Evolutionary conservation across 768 basidiomycete species (phyloP), one percentile per base, ranked within the genome.

Genomic region (Candolleomyces eurysporus): DNA sequence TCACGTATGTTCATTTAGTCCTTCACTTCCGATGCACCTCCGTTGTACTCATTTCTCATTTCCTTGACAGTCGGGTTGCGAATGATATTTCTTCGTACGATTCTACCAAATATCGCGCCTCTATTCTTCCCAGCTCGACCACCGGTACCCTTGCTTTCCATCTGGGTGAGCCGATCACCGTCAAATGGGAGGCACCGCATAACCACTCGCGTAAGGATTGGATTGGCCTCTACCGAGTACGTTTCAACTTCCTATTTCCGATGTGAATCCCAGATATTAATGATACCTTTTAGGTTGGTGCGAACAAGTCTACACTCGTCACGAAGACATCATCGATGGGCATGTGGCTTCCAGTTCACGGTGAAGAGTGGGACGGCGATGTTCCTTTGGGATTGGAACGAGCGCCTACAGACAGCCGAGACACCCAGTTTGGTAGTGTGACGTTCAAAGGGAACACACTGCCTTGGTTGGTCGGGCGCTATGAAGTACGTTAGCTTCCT

Each of bases 331-430:
- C 91, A 5, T 92, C 92, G 1, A 76, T 90, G 67, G 96, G 96
- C 32, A 87, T 90, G 81, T 99, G 97, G 97, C 81, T 90, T 32
- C 95, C 95, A 40, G 89, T 98, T 26, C 88, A 94, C 65, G 84
- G 87, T 60, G 90, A 94, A 64, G 96, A 96, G 71, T 98, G 94
- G 92, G 90, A 96, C 61, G 96, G 94, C 1, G 90, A 96, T 71
- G 76, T 85, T 21, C 91, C 90, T 26, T 67, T 88, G 55, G 81
- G 82, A 9, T 67, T 81, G 17, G 67, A 74, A 26, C 71, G 77
- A 52, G 69, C 77, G 10, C 69, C 73, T n/a, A 67, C 71, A 45
- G 66, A 75, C 14, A 71, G 72, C 11, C 69, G 70, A 11, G 83
- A 84, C 32, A 75, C 78, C 9, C 82, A 83, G 56, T 79, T 76